Base-by-base conservation (phyloP, 352 stramenopile species). In the Plasmopara halstedii region DNA sequence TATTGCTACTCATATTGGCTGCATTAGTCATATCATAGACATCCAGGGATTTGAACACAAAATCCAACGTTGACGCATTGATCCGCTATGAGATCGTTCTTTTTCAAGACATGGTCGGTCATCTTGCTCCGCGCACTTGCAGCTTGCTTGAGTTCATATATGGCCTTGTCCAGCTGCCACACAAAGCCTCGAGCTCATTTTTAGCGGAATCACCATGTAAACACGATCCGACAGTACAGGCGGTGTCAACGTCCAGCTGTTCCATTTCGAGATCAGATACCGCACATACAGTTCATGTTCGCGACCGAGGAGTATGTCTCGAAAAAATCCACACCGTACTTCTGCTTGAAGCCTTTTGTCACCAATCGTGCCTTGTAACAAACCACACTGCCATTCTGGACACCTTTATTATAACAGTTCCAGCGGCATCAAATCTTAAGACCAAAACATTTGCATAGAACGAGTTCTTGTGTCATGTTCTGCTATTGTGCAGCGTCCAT, bases 171-270 rank as follows among this genome's bases (percentile, higher is more conserved):
- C 29, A 14, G 29, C 10, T 18, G 29, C 2, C 13, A 9, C 29
- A 10, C 7, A 5, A 35, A 35, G 29, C 14, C 29, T 13, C 11
- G 29, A 35, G 29, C 29, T n/a, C 29, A 6, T 13, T 35, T 17
- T 1, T 7, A 17, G 6, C 7, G 5, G 6, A 35, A 29, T 6
- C 7, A 7, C 14, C 33, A 9, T 21, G 33, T 38, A 18, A 19
- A 19, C n/a, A 20, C 14, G 14, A 19, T 38, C n/a, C 15, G 14
- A 21, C n/a, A 38, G 18, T 6, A 11, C 33, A 38, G 14, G 33
- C 33, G 4, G 37, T 54, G 23, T 47, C 38, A 1, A 31, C 46
- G 27, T 54, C 27, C 22, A 54, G 14, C 8, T 47, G n/a, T 9
- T 47, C 38, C 22, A 32, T 42, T 2, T 36, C 14, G 27, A 32